These are phyloP conservation scores for Amoeboaphelidium protococcarum DNA, from an alignment of 371 early-diverging fungal genomes.

Conservation along the genomic window DNA sequence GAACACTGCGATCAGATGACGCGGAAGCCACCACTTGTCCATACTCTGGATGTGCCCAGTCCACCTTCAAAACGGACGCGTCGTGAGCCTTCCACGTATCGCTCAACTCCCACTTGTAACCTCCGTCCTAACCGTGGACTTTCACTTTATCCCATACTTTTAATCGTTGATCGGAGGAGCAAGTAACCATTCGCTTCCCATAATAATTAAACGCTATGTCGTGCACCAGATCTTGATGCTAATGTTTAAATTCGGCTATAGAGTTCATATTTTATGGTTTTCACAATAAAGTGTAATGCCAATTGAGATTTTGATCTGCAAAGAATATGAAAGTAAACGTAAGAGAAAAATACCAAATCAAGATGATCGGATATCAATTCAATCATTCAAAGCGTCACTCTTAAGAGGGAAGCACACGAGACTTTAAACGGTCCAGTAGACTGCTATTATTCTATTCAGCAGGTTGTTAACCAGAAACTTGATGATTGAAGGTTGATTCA, in stretches of 20 bases:
- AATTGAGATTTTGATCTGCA: neutral
- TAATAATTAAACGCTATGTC: conserved; percentile 72
- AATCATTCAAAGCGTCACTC: too few relatives aligned
- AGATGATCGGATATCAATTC: too few relatives aligned
- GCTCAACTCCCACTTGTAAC: too few relatives aligned
- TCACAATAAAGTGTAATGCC: neutral
- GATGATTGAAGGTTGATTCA: neutral
- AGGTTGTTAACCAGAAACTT: too few relatives aligned
- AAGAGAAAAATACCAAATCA: too few relatives aligned
- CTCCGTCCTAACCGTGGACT: conserved; percentile 33
- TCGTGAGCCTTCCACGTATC: conserved; percentile 80
- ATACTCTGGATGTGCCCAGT: conserved; percentile 81
- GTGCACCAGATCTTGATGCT: conserved; percentile 80
- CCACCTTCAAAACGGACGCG: conserved; percentile 45
- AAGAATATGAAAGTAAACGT: too few relatives aligned
- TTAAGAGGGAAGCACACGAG: too few relatives aligned
- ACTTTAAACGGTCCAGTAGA: too few relatives aligned
- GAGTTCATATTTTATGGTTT: neutral
- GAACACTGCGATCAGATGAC: conserved; percentile 63
- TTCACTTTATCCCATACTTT: conserved; percentile 57
- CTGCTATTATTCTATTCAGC: too few relatives aligned
- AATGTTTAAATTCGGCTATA: conserved; percentile 7
- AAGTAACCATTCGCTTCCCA: conserved; percentile 57
- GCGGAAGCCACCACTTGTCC: conserved; percentile 73
- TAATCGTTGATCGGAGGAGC: conserved; percentile 67